Evolutionary conservation across 345 rosid genomes (phyloP), one percentile per base, ranked within the genome.

Genomic region (Limnanthes douglasii): DNA sequence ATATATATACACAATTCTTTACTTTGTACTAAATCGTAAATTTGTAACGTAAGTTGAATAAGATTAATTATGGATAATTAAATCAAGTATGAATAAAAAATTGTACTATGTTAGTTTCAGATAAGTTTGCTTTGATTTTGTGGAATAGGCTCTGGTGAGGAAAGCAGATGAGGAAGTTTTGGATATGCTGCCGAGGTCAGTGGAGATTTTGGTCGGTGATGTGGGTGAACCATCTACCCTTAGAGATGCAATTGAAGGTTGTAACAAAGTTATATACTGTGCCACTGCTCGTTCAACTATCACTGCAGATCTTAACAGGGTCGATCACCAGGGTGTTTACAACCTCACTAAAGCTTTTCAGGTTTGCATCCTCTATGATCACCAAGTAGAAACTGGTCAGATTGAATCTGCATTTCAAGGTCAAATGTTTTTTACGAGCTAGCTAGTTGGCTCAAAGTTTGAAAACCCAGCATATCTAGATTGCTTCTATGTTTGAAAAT

Each of bases 261-360:
- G 95, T 72, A 84, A 56, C 46, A 88, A 88, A 58, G 65, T 88
- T 51, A 83, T 88, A 21, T 83, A 74, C 32, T 88, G 97, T 37
- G 97, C 97, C 50, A 76, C 97, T 16, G 95, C 97, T 48, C 93
- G 92, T 24, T 83, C 95, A 35, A 19, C 84, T 39, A 73, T 83
- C 41, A 83, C 97, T 9, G 95, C 66, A 2, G 92, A 88, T 55
- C 95, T 88, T 46, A 51, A 45, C 49, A 65, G 97, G 35, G 97
- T 88, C 58, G 97, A 88, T 60, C 65, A 88, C 22, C 78, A 60
- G 41, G 93, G 97, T 13, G 97, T 88, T 59, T 83, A 66, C 61
- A 83, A 83, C 50, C 78, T 90, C 51, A 58, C 90, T 25, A 88
- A 88, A 56, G 77, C 97, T 37, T 65, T 88, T 37, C 95, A 82